phyloP scores from a whole-genome alignment of 2,329 filamentous ascomycete genomes.

The Neoscytalidium dimidiatum region DNA sequence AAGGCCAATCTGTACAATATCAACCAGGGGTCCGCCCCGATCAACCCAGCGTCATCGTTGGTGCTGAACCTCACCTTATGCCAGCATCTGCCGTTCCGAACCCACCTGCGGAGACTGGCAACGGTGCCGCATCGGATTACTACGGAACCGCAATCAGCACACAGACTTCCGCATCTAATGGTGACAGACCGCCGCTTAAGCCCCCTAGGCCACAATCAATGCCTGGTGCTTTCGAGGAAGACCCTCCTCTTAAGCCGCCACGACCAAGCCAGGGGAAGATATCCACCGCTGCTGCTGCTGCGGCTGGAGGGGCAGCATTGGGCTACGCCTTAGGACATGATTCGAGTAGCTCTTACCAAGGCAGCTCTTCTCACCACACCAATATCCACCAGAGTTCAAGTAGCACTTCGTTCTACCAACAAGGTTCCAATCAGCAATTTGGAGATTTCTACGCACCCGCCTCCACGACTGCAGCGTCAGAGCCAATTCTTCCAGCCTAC shows the following conservation, averaged over 20 bases:
- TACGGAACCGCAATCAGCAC: slow-evolving; percentile 33
- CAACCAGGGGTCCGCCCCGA: slow-evolving; percentile 63
- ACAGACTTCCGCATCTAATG: slow-evolving; percentile 17
- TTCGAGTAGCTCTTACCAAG: slow-evolving; percentile 23
- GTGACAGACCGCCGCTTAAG: slow-evolving; percentile 30
- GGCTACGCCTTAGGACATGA: slow-evolving; percentile 41
- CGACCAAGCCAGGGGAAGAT: slow-evolving; percentile 33
- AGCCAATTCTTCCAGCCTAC: slow-evolving; percentile 27
- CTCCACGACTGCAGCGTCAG: slow-evolving; percentile 22
- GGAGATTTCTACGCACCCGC: not conserved
- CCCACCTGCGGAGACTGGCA: slow-evolving; percentile 62
- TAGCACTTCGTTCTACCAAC: slow-evolving; percentile 29
- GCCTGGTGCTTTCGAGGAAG: slow-evolving; percentile 38
- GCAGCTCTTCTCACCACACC: slow-evolving; percentile 14
- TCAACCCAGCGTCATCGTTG: slow-evolving; percentile 55
- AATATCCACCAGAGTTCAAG: slow-evolving; percentile 18
- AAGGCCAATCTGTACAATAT: slow-evolving; percentile 59
- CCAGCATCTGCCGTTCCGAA: slow-evolving; percentile 52
- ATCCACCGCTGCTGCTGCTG: slow-evolving; percentile 37
- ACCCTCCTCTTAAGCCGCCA: slow-evolving; percentile 36
- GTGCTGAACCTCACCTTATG: slow-evolving; percentile 58
- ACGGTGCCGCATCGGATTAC: slow-evolving; percentile 61
- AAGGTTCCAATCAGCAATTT: slow-evolving; percentile 25
- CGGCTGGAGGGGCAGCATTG: slow-evolving; percentile 44
- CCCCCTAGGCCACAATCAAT: slow-evolving; percentile 35